Evolutionary conservation across 2,329 filamentous ascomycete genomes (phyloP).

Genomic region (Hypocrella siamensis): DNA sequence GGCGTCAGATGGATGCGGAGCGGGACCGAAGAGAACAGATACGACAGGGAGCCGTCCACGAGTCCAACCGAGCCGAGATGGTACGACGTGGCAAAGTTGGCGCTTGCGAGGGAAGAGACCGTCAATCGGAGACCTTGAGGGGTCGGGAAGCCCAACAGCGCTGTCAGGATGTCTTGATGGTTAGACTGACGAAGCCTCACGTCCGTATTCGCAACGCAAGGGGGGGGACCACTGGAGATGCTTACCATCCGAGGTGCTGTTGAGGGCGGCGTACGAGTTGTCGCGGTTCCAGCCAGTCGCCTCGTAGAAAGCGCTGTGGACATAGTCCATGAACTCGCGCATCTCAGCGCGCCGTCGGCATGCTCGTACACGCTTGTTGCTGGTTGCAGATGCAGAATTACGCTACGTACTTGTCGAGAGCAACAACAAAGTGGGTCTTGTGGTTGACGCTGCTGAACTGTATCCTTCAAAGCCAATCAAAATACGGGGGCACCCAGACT

Average conservation of each 20-base stretch:
- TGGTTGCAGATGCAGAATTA: too few relatives aligned
- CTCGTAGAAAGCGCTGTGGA: slow-evolving; percentile 79
- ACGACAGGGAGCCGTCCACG: slow-evolving; percentile 93
- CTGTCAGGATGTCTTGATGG: slow-evolving; percentile 21
- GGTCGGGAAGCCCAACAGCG: slow-evolving; percentile 76
- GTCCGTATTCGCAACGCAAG: too few relatives aligned
- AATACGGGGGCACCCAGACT: too few relatives aligned
- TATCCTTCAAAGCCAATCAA: too few relatives aligned
- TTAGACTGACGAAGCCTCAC: too few relatives aligned
- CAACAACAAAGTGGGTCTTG: too few relatives aligned
- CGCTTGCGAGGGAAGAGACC: slow-evolving; percentile 79
- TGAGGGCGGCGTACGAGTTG: slow-evolving; percentile 81
- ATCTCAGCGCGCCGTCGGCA: slow-evolving; percentile 32
- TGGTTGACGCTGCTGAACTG: too few relatives aligned
- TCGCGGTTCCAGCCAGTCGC: slow-evolving; percentile 80
- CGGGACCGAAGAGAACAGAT: slow-evolving; percentile 81
- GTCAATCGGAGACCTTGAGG: slow-evolving; percentile 73
- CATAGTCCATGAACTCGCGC: slow-evolving; percentile 96
- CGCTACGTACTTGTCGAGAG: too few relatives aligned
- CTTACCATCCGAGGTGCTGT: slow-evolving; percentile 65
- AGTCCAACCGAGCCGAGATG: slow-evolving; percentile 77
- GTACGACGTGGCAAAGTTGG: slow-evolving; percentile 90
- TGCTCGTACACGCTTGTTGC: slow-evolving; percentile 7
- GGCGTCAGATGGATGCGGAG: slow-evolving; percentile 48
- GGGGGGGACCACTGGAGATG: neutral